A percentile compares a stretch with the other conserved stretches of the same genome.
Evolutionary conservation across 495 filamentous ascomycete species (phyloP).

Genomic region (Bombardia bombarda): DNA sequence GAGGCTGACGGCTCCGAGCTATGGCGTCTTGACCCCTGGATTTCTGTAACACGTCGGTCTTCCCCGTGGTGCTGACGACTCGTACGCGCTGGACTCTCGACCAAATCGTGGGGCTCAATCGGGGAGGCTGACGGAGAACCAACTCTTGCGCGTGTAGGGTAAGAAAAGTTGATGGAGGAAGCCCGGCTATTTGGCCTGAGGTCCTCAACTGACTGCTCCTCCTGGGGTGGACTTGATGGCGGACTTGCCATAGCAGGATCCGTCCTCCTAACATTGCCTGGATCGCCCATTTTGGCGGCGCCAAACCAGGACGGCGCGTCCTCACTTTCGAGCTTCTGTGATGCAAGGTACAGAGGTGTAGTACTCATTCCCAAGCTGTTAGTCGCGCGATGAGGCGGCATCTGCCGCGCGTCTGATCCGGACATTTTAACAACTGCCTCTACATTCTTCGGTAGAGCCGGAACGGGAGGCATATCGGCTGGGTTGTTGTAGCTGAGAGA

Average conservation of each 20-base stretch:
- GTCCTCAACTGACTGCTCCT: slow-evolving; percentile 8
- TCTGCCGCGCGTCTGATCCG: slow-evolving; percentile 3
- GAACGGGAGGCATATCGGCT: slow-evolving; percentile 62
- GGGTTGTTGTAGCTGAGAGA: slow-evolving; percentile 7
- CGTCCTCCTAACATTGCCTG: slow-evolving; percentile 30
- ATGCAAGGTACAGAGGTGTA: slow-evolving; percentile 34
- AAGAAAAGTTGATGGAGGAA: slow-evolving; percentile 78
- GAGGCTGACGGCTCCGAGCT: slow-evolving; percentile 1
- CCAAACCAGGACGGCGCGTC: slow-evolving; percentile 34
- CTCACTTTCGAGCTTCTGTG: slow-evolving; percentile 31
- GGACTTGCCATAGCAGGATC: slow-evolving; percentile 35
- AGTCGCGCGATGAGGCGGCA: slow-evolving; percentile 13
- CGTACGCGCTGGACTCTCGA: not conserved
- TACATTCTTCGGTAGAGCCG: slow-evolving; percentile 53
- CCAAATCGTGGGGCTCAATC: slow-evolving; percentile 1
- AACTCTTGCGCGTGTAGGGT: slow-evolving; percentile 43
- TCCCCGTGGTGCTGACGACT: not conserved
- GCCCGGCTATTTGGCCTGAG: slow-evolving; percentile 50
- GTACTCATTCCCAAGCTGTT: slow-evolving; percentile 23
- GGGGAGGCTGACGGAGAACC: slow-evolving; percentile 26
- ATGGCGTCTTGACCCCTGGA: not conserved
- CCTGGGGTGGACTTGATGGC: slow-evolving; percentile 25
- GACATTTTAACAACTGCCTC: slow-evolving; percentile 9
- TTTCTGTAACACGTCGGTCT: not conserved
- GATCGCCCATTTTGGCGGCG: slow-evolving; percentile 33